Conservation (phyloP, 495 filamentous ascomycete genomes). For the Xanthoparmelia taractica region DNA sequence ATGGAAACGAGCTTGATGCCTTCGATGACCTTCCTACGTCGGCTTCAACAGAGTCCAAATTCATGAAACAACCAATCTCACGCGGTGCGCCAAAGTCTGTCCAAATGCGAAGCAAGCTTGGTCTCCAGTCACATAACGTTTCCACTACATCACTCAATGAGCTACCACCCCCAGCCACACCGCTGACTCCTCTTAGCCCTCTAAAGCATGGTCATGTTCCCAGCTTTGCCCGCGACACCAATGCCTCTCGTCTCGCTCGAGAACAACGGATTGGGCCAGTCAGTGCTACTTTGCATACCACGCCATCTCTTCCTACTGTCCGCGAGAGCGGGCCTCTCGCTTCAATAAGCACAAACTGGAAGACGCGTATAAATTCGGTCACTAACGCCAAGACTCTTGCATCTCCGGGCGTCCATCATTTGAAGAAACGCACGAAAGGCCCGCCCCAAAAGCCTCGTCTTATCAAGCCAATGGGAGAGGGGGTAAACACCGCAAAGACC, state of each 20-base stretch:
- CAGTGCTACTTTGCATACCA: slow-evolving; percentile 34
- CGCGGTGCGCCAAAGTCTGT: slow-evolving; percentile 58
- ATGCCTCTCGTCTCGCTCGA: slow-evolving; percentile 78
- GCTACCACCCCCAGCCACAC: slow-evolving; percentile 50
- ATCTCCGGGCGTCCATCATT: slow-evolving; percentile 34
- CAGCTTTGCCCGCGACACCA: slow-evolving; percentile 88
- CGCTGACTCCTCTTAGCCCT: slow-evolving; percentile 44
- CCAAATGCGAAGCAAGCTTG: slow-evolving; percentile 49
- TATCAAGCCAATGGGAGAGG: slow-evolving; percentile 61
- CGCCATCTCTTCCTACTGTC: slow-evolving; percentile 29
- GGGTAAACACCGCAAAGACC: slow-evolving; percentile 57
- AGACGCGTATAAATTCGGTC: slow-evolving; percentile 55
- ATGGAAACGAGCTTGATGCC: slow-evolving; percentile 81
- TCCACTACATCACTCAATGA: slow-evolving; percentile 39
- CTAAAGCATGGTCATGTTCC: slow-evolving; percentile 53
- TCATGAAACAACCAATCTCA: slow-evolving; percentile 67
- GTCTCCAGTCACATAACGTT: slow-evolving; percentile 42
- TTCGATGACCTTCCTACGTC: slow-evolving; percentile 96
- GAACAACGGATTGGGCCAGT: slow-evolving; percentile 65
- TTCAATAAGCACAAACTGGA: slow-evolving; percentile 68
- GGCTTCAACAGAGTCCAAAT: slow-evolving; percentile 69
- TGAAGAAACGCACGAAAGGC: slow-evolving; percentile 47
- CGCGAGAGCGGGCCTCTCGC: slow-evolving; percentile 50
- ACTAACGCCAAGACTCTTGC: slow-evolving; percentile 23
- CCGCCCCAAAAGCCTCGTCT: slow-evolving; percentile 58